Evolutionary conservation across 2,329 filamentous ascomycete genomes (phyloP).

Genomic region (Cytospora leucostoma): DNA sequence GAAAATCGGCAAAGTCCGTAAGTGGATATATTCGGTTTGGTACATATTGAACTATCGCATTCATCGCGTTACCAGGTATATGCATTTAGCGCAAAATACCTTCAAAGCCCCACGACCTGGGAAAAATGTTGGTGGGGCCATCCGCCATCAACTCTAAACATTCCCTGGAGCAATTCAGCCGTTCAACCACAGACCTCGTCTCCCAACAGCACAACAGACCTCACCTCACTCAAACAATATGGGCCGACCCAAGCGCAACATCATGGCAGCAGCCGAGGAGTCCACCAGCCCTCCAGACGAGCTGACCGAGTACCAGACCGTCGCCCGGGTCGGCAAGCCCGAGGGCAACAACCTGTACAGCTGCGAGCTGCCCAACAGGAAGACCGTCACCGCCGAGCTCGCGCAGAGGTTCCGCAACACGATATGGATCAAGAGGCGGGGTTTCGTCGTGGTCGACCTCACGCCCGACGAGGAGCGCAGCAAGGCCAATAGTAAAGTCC

Average conservation of each 20-base stretch:
- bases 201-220: neutral
- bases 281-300: constrained; percentile 58
- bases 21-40: neutral
- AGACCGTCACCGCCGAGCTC: constrained; percentile 75
- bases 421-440: constrained; percentile 89
- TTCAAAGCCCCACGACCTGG: neutral
- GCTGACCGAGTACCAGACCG: constrained; percentile 62
- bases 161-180: neutral
- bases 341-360: constrained; percentile 89
- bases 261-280: constrained; percentile 77
- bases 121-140: neutral
- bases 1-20: too few species aligned
- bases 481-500: constrained; percentile 69
- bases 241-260: constrained; percentile 73
- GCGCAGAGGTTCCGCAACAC: constrained; percentile 84
- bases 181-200: neutral
- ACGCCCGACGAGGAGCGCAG: constrained; percentile 60
- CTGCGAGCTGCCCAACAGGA: constrained; percentile 69
- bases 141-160: neutral
- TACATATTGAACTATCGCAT: neutral
- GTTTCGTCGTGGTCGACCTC: constrained; percentile 79
- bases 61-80: neutral
- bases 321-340: constrained; percentile 78
- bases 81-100: neutral
- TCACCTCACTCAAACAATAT: constrained; percentile 44